Conservation (phyloP, 139 green algal genomes). For the Tetradesmus obliquus region DNA sequence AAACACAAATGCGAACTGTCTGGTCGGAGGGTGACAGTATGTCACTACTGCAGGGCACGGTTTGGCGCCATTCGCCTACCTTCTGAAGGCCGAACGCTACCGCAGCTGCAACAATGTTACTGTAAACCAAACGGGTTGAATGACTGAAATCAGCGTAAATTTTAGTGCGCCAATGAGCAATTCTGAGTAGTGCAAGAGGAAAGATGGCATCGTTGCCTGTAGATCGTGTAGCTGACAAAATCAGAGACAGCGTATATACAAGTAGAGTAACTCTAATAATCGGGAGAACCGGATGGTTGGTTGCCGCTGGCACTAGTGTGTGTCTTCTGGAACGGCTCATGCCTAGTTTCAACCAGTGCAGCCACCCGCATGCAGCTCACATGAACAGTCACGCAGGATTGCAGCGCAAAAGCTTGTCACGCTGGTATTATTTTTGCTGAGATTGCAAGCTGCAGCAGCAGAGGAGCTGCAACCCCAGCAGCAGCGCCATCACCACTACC, state of each 20-base stretch:
- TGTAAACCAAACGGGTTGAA: too few species aligned
- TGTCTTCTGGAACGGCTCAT: background rate
- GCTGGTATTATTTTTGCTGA: too few species aligned
- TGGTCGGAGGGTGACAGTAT: too few species aligned
- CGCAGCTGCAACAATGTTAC: too few species aligned
- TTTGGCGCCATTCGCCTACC: too few species aligned
- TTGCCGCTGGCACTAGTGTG: background rate
- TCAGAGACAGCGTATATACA: slow-evolving; percentile 29
- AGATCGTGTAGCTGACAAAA: slow-evolving; percentile 7
- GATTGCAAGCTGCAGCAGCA: too few species aligned
- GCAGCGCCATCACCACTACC: background rate
- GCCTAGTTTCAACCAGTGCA: background rate
- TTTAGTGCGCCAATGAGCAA: background rate
- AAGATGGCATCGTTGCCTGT: slow-evolving; percentile 22
- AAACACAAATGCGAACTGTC: too few species aligned
- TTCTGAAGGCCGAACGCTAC: too few species aligned
- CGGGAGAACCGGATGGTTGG: slow-evolving; percentile 45
- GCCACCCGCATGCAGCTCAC: background rate
- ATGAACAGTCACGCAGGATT: background rate
- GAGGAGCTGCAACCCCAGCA: too few species aligned
- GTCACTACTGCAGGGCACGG: too few species aligned
- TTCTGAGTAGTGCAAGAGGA: background rate
- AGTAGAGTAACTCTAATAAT: slow-evolving; percentile 34
- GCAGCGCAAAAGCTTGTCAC: too few species aligned
- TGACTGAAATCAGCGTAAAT: too few species aligned